Conservation (phyloP, 2,329 filamentous ascomycete genomes). For the Colletotrichum graminicola region DNA sequence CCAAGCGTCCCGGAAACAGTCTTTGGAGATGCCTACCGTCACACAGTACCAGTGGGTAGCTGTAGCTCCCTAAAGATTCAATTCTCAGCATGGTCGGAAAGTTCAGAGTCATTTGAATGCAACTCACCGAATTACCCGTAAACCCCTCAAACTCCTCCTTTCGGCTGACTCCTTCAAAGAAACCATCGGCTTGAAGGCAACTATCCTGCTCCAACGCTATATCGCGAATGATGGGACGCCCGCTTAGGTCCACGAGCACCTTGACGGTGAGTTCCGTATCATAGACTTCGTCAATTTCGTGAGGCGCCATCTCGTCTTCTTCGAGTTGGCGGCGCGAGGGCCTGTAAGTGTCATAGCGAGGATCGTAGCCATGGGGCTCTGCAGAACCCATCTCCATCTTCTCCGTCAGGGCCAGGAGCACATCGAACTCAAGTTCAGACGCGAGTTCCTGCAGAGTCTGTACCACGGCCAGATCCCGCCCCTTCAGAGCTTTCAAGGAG, state of each 20-base stretch:
- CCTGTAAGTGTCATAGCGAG: slow-evolving; percentile 10
- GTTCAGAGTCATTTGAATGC: background rate
- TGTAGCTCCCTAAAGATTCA: slow-evolving; percentile 35
- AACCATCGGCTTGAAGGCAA: slow-evolving; percentile 44
- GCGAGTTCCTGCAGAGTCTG: slow-evolving; percentile 46
- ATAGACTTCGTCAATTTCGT: slow-evolving; percentile 39
- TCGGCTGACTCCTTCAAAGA: slow-evolving; percentile 42
- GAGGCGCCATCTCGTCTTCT: slow-evolving; percentile 32
- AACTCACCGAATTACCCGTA: slow-evolving; percentile 47
- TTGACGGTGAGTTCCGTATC: slow-evolving; percentile 42
- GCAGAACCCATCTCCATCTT: slow-evolving; percentile 45
- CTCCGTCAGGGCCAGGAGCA: slow-evolving; percentile 52
- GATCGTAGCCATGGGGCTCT: slow-evolving; percentile 1
- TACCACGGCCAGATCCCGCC: slow-evolving; percentile 46
- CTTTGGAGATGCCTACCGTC: background rate
- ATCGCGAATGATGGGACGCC: slow-evolving; percentile 41
- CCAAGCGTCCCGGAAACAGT: background rate
- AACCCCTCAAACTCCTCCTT: slow-evolving; percentile 47
- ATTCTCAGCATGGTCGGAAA: background rate
- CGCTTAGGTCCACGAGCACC: slow-evolving; percentile 47
- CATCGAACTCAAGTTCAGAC: slow-evolving; percentile 46
- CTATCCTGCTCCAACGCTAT: slow-evolving; percentile 42
- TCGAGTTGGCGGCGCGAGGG: background rate
- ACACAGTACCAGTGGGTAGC: slow-evolving; percentile 46
- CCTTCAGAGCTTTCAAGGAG: slow-evolving; percentile 48